Evolutionary conservation across 2,329 filamentous ascomycete species (phyloP).

Genomic region (Sordariomycetes sp.): DNA sequence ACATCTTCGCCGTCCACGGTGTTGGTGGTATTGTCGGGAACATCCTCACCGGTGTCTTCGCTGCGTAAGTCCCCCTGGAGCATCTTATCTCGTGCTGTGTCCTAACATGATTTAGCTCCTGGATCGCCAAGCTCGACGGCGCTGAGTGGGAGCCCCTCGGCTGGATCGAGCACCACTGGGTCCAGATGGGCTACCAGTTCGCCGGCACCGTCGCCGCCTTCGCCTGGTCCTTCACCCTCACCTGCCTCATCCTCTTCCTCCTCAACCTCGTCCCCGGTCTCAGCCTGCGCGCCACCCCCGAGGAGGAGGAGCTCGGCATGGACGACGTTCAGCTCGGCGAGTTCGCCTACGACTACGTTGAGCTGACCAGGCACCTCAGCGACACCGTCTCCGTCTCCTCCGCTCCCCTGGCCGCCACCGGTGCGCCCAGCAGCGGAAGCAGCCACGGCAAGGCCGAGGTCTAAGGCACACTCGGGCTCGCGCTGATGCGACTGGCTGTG

Average conservation of each 20-base stretch:
- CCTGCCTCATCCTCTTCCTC: conserved; percentile 59
- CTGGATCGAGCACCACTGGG: conserved; percentile 62
- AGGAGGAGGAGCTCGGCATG: conserved; percentile 60
- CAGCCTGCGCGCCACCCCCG: conserved; percentile 55
- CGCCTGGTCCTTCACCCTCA: conserved; percentile 58
- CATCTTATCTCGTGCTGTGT: neutral
- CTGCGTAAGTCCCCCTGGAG: conserved; percentile 40
- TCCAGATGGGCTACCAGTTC: conserved; percentile 63
- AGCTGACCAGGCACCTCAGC: conserved; percentile 55
- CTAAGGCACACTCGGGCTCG: no score
- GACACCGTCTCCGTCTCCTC: conserved; percentile 13
- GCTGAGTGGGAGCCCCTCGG: conserved; percentile 49
- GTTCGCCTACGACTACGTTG: conserved; percentile 78
- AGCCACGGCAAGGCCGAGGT: conserved; percentile 2
- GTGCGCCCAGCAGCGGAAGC: neutral
- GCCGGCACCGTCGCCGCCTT: conserved; percentile 58
- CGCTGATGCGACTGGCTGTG: no score
- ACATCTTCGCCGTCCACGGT: conserved; percentile 86
- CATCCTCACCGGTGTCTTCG: conserved; percentile 69
- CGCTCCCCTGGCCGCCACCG: neutral
- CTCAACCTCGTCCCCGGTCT: conserved; percentile 65
- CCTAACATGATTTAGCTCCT: no score
- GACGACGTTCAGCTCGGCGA: conserved; percentile 74
- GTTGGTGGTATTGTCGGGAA: conserved; percentile 77
- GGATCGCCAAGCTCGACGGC: conserved; percentile 68